A percentile compares a stretch with the other conserved stretches of the same genome.
phyloP scores from a whole-genome alignment of 371 early-diverging fungal genomes.

The Mortierella sp. region DNA sequence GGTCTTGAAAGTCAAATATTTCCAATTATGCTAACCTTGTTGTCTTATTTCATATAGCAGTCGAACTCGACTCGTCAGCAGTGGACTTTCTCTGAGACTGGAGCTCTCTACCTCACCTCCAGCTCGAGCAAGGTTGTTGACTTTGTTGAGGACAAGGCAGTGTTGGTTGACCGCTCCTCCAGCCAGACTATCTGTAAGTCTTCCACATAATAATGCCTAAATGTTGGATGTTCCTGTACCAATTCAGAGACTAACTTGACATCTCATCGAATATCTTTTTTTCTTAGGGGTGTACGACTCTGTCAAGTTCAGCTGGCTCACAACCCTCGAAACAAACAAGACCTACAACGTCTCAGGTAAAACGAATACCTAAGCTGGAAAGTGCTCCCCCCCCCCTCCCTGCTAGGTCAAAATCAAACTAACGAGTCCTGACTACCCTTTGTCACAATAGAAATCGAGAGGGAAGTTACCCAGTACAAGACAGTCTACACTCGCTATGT shows the following conservation, averaged over 20 bases:
- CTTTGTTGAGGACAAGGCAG: conserved; percentile 39
- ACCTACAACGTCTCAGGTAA: conserved; percentile 18
- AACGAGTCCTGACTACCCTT: too few species aligned
- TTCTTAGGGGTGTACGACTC: conserved; percentile 24
- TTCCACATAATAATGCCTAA: background rate
- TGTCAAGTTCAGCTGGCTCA: conserved; percentile 33
- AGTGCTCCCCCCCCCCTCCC: too few species aligned
- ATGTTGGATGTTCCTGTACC: too few species aligned
- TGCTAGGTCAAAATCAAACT: too few species aligned
- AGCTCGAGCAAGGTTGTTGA: conserved; percentile 38
- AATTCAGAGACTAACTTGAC: too few species aligned
- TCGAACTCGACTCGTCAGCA: conserved; percentile 34
- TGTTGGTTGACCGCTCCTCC: conserved; percentile 43
- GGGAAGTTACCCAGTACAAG: conserved; percentile 39
- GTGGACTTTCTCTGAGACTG: conserved; percentile 48
- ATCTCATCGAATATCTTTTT: too few species aligned
- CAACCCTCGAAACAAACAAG: conserved; percentile 18
- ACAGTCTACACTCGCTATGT: conserved; percentile 51
- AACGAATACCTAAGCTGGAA: too few species aligned
- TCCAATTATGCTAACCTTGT: too few species aligned
- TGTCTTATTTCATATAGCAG: too few species aligned
- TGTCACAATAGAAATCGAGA: conserved; percentile 24
- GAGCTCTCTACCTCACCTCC: conserved; percentile 32
- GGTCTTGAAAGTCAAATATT: too few species aligned
- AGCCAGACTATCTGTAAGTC: conserved; percentile 37